These are phyloP conservation scores for Solanum chacoense DNA, from an alignment of 305 asterid species.

Conservation along the genomic window DNA sequence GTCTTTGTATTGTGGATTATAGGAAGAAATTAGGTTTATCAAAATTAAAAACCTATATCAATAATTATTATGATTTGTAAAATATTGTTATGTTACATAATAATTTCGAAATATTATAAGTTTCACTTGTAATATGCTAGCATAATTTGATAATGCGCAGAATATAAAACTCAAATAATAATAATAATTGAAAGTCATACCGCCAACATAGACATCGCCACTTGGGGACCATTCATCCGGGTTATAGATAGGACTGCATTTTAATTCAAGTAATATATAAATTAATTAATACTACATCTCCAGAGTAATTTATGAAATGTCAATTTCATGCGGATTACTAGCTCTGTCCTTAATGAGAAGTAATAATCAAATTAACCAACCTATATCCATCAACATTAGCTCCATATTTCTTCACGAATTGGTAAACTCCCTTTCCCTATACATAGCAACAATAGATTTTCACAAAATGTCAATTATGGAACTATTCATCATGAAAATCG, in stretches of 20 bases:
- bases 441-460: background rate
- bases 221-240: constrained; percentile 54
- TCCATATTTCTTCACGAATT: constrained; percentile 82
- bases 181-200: constrained; percentile 12
- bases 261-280: background rate
- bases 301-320: background rate
- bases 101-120: background rate
- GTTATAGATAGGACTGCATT: constrained; percentile 69
- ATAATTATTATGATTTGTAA: background rate
- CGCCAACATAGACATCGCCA: constrained; percentile 76
- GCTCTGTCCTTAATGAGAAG: background rate
- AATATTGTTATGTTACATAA: background rate
- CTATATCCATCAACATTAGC: constrained; percentile 97
- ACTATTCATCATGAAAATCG: background rate
- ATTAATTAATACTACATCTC: background rate
- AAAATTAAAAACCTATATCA: background rate
- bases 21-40: background rate
- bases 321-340: background rate
- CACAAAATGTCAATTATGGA: background rate
- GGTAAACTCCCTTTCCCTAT: constrained; percentile 98
- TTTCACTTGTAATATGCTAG: background rate
- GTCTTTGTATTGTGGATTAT: background rate
- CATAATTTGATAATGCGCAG: background rate
- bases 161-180: background rate
- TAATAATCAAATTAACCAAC: constrained; percentile 15